phyloP scores from a whole-genome alignment of 2,329 filamentous ascomycete genomes.

The Scedosporium boydii region DNA sequence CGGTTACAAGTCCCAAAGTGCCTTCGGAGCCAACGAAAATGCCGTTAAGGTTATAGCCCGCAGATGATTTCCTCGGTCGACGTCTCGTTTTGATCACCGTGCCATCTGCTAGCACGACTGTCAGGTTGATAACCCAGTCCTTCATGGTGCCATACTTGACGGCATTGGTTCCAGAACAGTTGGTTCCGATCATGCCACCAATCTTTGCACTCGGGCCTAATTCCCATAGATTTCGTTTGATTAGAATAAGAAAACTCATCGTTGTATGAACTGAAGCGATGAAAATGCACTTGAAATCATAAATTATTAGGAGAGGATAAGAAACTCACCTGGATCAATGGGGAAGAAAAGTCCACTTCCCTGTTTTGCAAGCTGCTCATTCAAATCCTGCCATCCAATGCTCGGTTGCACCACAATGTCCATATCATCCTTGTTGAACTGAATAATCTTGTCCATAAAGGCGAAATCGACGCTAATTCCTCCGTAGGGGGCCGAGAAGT shows the following conservation, averaged over 20 bases:
- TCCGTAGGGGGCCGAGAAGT: slow-evolving; percentile 79
- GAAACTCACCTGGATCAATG: slow-evolving; percentile 63
- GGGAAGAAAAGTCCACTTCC: slow-evolving; percentile 79
- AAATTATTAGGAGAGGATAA: neutral
- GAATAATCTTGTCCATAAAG: slow-evolving; percentile 73
- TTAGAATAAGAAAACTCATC: too few relatives aligned
- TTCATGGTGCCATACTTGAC: slow-evolving; percentile 81
- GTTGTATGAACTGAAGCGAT: neutral
- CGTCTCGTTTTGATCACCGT: slow-evolving; percentile 69
- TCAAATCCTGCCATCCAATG: slow-evolving; percentile 86
- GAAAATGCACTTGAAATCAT: neutral
- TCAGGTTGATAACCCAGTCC: slow-evolving; percentile 78
- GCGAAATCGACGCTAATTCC: slow-evolving; percentile 86
- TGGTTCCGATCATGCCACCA: slow-evolving; percentile 75
- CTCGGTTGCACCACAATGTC: slow-evolving; percentile 87
- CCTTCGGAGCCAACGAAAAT: slow-evolving; percentile 77
- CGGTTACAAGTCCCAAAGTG: slow-evolving; percentile 71
- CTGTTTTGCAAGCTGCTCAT: slow-evolving; percentile 59
- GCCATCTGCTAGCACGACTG: slow-evolving; percentile 70
- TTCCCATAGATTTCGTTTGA: neutral
- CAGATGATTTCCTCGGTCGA: slow-evolving; percentile 70
- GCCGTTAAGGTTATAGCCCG: slow-evolving; percentile 73
- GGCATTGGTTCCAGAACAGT: slow-evolving; percentile 69
- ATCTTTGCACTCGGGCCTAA: slow-evolving; percentile 59
- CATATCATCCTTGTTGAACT: slow-evolving; percentile 79